Evolutionary conservation across 2,329 filamentous ascomycete genomes (phyloP).

Genomic region (Ophiostoma populinum): DNA sequence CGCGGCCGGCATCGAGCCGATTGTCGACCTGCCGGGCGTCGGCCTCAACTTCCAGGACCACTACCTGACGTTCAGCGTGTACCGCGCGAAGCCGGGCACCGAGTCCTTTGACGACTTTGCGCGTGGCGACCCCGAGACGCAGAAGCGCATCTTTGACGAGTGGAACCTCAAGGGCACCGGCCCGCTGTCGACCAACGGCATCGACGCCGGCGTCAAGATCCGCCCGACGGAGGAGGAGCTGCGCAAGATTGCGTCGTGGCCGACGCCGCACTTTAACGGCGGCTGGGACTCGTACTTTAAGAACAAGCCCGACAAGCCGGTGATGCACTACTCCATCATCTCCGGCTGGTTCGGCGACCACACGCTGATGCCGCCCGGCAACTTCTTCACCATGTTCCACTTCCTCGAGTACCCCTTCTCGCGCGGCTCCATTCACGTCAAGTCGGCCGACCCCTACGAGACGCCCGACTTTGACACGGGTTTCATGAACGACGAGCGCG

Average conservation of each 20-base stretch:
- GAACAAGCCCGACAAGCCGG: conserved; percentile 69
- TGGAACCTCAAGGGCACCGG: conserved; percentile 69
- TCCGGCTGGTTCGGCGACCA: conserved; percentile 47
- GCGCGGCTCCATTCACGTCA: conserved; percentile 53
- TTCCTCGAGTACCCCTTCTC: conserved; percentile 67
- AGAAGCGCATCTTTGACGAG: conserved; percentile 57
- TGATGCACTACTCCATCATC: conserved; percentile 74
- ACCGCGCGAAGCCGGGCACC: conserved; percentile 54
- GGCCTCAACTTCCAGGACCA: conserved; percentile 66
- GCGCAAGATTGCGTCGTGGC: conserved; percentile 52
- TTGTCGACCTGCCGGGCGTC: conserved; percentile 55
- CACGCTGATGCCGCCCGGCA: conserved; percentile 50
- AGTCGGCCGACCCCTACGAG: conserved; percentile 55
- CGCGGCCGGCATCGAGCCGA: conserved; percentile 47
- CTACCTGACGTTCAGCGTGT: conserved; percentile 54
- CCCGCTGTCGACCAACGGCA: conserved; percentile 60
- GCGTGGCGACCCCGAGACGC: conserved; percentile 53
- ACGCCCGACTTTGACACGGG: conserved; percentile 62
- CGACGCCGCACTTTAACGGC: conserved; percentile 53
- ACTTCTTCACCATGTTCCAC: conserved; percentile 75
- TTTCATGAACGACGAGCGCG: conserved; percentile 73
- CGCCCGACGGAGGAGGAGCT: conserved; percentile 53
- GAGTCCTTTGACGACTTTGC: conserved; percentile 72
- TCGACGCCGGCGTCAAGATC: conserved; percentile 66
- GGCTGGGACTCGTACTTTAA: conserved; percentile 75